A percentile compares a stretch with the other conserved stretches of the same genome.
Conservation (phyloP, 371 early-diverging fungal genomes). For the Polyrhizophydium stewartii region DNA sequence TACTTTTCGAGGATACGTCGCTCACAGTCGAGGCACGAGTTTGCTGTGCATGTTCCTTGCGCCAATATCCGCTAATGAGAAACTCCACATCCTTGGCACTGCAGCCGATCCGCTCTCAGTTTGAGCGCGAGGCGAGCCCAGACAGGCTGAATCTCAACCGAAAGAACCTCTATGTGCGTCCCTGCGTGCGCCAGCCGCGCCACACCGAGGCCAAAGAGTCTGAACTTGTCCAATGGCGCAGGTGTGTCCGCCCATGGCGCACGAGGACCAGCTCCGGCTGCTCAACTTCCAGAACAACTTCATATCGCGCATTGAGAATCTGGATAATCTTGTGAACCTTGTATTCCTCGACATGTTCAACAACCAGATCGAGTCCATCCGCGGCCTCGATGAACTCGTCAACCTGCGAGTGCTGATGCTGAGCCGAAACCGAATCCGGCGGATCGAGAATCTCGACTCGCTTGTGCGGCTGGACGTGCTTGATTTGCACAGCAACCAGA, state of each 20-base stretch:
- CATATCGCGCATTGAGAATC: conserved; percentile 29
- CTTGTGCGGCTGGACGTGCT: conserved; percentile 35
- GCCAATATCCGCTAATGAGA: too few relatives aligned
- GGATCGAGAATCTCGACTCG: conserved; percentile 25
- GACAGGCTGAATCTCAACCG: conserved; percentile 28
- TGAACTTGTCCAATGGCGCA: not conserved
- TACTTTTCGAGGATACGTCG: too few relatives aligned
- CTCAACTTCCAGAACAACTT: conserved; percentile 42
- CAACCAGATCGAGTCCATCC: conserved; percentile 34
- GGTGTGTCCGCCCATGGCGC: conserved; percentile 21
- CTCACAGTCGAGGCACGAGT: too few relatives aligned
- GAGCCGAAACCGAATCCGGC: conserved; percentile 31
- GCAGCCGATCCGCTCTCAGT: not conserved
- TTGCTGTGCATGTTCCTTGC: too few relatives aligned
- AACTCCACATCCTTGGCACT: too few relatives aligned
- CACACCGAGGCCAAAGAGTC: not conserved
- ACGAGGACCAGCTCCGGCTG: conserved; percentile 29
- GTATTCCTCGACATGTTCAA: conserved; percentile 43
- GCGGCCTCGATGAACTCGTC: conserved; percentile 23
- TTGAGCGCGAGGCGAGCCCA: conserved; percentile 12
- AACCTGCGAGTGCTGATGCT: conserved; percentile 42
- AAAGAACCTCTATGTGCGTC: conserved; percentile 17
- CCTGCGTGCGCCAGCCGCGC: not conserved
- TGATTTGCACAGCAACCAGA: conserved; percentile 38
- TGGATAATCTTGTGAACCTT: conserved; percentile 28